phyloP scores from a whole-genome alignment of 2,329 filamentous ascomycete species.

The Colletotrichum echinochloae region DNA sequence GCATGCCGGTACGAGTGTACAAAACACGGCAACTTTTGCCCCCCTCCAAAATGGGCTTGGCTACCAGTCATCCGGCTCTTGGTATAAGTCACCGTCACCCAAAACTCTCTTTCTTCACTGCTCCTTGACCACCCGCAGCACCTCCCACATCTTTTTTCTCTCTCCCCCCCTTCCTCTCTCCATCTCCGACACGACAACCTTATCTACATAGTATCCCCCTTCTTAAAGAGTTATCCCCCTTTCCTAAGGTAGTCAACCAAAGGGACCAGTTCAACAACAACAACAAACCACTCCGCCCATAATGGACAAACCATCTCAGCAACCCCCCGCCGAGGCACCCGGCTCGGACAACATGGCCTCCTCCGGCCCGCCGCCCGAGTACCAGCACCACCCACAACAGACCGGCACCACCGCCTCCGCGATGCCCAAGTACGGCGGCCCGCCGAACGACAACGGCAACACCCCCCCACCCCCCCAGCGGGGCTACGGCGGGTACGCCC shows the following conservation, averaged over 20 bases:
- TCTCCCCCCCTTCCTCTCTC: too few relatives aligned
- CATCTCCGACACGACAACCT: background rate
- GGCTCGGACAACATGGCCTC: conserved; percentile 15
- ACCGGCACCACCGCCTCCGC: conserved; percentile 7
- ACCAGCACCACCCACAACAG: conserved; percentile 16
- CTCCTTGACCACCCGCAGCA: background rate
- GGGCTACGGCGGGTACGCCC: conserved; percentile 15
- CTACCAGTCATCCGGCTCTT: conserved; percentile 11
- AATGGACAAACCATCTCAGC: conserved; percentile 29
- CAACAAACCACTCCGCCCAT: background rate
- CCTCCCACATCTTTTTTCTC: background rate
- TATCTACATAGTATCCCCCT: background rate
- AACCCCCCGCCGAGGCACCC: conserved; percentile 6
- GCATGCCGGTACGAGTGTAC: conserved; percentile 3
- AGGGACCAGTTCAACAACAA: background rate
- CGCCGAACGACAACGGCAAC: background rate
- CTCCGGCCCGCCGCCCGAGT: conserved; percentile 12
- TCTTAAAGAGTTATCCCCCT: too few relatives aligned
- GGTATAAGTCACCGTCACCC: conserved; percentile 33
- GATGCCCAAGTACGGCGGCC: conserved; percentile 35
- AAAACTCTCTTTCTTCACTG: conserved; percentile 10
- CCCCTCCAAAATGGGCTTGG: too few relatives aligned
- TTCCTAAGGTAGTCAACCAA: too few relatives aligned
- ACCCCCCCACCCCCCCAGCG: background rate
- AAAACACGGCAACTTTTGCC: too few relatives aligned